Evolutionary conservation across 352 stramenopile genomes (phyloP).

Genomic region (Globisporangium orthogonon): DNA sequence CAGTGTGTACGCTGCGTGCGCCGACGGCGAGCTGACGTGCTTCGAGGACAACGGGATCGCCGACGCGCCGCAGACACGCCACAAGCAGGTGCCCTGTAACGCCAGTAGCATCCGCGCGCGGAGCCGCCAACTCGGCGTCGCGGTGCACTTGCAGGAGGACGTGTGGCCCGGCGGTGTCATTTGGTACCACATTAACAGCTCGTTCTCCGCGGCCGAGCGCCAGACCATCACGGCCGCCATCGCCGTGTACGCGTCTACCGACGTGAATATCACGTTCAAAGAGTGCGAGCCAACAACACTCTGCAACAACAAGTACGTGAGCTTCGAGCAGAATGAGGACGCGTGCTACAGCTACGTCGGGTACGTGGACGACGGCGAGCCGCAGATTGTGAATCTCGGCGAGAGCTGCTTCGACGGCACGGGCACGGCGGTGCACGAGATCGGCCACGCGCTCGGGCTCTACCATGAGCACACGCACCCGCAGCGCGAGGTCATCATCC

Average conservation of each 20-base stretch:
- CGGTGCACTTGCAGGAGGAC: constrained; percentile 44
- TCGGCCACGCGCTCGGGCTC: constrained; percentile 58
- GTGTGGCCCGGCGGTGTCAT: constrained; percentile 63
- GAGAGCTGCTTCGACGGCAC: constrained; percentile 53
- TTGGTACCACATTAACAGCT: constrained; percentile 59
- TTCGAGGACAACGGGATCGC: constrained; percentile 60
- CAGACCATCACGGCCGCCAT: constrained; percentile 51
- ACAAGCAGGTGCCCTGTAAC: constrained; percentile 31
- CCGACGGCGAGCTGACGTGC: constrained; percentile 34
- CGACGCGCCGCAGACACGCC: constrained; percentile 43
- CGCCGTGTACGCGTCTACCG: constrained; percentile 43
- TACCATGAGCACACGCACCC: constrained; percentile 74
- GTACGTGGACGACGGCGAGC: constrained; percentile 54
- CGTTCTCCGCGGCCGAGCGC: constrained; percentile 38
- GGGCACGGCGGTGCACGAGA: constrained; percentile 52
- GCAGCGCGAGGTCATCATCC: constrained; percentile 55
- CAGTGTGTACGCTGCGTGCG: constrained; percentile 50
- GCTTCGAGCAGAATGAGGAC: constrained; percentile 64
- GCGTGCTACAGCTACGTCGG: constrained; percentile 71
- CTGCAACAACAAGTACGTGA: constrained; percentile 65
- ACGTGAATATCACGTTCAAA: constrained; percentile 56
- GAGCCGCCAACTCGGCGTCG: constrained; percentile 42
- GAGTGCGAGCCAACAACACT: constrained; percentile 51
- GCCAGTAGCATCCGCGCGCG: constrained; percentile 15
- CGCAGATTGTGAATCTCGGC: constrained; percentile 65